Conservation (phyloP, 2,329 filamentous ascomycete genomes). For the Atkinsonella texensis region DNA sequence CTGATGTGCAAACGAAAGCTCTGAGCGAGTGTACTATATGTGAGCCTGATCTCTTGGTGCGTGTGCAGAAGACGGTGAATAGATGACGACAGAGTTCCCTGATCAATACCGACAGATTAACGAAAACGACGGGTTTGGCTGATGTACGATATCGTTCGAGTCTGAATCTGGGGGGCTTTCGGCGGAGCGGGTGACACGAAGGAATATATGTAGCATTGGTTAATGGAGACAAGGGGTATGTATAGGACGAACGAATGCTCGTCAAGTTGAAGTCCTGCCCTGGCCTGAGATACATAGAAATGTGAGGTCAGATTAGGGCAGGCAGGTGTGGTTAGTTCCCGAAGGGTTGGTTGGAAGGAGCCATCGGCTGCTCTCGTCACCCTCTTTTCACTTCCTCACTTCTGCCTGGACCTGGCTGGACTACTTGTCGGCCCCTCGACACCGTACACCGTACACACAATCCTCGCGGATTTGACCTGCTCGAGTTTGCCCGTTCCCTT, state of each 20-base stretch:
- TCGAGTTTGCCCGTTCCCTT: background rate
- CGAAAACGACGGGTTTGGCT: background rate
- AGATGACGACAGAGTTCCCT: background rate
- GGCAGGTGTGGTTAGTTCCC: background rate
- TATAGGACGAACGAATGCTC: background rate
- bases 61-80: background rate
- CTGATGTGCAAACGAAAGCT: conserved; percentile 1
- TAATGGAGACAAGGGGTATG: background rate
- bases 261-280: background rate
- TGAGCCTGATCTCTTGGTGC: background rate
- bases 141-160: background rate
- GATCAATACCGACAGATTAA: background rate
- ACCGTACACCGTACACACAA: background rate
- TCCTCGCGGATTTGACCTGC: background rate
- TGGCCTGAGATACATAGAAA: background rate
- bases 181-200: background rate
- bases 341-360: conserved; percentile 1
- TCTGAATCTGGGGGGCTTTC: background rate
- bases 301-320: background rate
- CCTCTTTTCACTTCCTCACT: background rate
- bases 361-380: conserved; percentile 1
- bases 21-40: background rate
- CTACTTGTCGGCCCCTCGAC: background rate
- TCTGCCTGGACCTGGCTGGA: background rate
- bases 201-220: background rate